Evolutionary conservation across 1,139 yeast genomes (phyloP), one percentile per base, ranked within the genome.

Genomic region (Yamadazyma dushanensis): DNA sequence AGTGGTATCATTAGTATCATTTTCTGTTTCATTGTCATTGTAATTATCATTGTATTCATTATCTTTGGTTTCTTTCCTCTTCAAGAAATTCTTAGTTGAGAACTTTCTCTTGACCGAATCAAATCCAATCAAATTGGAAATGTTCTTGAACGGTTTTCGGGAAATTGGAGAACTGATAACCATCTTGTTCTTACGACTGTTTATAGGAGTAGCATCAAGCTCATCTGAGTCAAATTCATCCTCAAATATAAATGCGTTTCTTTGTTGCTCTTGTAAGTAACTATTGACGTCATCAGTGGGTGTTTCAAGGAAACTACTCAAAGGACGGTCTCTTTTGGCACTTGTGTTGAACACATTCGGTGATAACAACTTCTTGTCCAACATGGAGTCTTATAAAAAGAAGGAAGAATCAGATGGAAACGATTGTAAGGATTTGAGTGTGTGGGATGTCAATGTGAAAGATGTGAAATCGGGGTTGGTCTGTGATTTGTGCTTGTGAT

Each of bases 261-360:
- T 20, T 16, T 40, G 45, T 19, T 44, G 46, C 5, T 20, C 22
- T 30, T 46, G 47, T 25, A 45, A 36, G 20, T 34, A 36, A 3
- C 10, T 17, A 29, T 39, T 37, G 9, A 47, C 31, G 19, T 34
- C 32, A 5, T 34, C 39, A 11, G 42, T 25, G 7, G 81, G 79
- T 6, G 61, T 43, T 25, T 60, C 67, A 16, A 58, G 54, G 43
- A 56, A 56, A 10, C 63, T 53, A 36, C 66, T 56, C 29, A 55
- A 34, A 1, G 68, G 59, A 7, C 65, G 51, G 38, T 56, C 54
- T 29, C 63, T 38, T 37, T 59, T 57, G 16, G 34, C 33, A 16
- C 16, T n/a, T 7, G 20, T 17, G 17, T 29, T 18, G 17, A 36
- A 24, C n/a, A 32, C 23, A 21, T 31, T 34, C 2, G 50, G 47